phyloP scores from a whole-genome alignment of 106 monocot genomes.

The Dioscorea alata region DNA sequence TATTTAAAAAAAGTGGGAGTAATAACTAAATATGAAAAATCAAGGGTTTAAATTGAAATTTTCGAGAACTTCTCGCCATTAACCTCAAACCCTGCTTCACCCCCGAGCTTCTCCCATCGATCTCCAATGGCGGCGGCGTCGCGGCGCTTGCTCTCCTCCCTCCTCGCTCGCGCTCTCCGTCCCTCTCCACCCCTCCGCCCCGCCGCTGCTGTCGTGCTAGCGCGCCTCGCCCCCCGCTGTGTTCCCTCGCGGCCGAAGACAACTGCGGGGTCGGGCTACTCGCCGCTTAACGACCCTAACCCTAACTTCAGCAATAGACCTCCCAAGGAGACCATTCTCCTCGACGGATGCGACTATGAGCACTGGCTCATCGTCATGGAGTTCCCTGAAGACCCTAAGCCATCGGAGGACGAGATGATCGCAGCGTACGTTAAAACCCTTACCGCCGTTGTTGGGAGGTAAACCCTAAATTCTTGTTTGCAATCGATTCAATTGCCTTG shows the following conservation, averaged over 20 bases:
- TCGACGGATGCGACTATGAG: conserved; percentile 98
- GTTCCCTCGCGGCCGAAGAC: conserved; percentile 37
- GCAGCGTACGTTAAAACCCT: conserved; percentile 86
- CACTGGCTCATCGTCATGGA: conserved; percentile 99
- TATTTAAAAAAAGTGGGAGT: too few species aligned
- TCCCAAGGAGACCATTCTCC: conserved; percentile 93
- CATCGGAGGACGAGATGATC: conserved; percentile 90
- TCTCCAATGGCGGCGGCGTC: conserved; percentile 27
- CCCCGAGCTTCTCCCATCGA: neutral
- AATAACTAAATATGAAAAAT: too few species aligned
- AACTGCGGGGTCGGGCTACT: conserved; percentile 77
- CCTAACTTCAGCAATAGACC: conserved; percentile 92
- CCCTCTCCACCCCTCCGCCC: neutral
- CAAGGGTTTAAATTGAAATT: too few species aligned
- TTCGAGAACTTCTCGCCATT: too few species aligned
- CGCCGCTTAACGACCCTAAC: conserved; percentile 78
- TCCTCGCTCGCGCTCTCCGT: conserved; percentile 19
- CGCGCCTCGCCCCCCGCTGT: neutral
- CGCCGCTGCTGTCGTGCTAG: conserved; percentile 5
- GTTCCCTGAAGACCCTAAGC: conserved; percentile 69
- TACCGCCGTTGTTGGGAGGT: conserved; percentile 78
- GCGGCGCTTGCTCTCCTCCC: conserved; percentile 35
- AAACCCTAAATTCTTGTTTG: neutral
- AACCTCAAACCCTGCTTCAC: neutral
- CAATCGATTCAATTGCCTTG: too few species aligned